These are phyloP conservation scores for Sclerotinia glacialis DNA, from an alignment of 2,329 filamentous ascomycete genomes.

Conservation along the genomic window DNA sequence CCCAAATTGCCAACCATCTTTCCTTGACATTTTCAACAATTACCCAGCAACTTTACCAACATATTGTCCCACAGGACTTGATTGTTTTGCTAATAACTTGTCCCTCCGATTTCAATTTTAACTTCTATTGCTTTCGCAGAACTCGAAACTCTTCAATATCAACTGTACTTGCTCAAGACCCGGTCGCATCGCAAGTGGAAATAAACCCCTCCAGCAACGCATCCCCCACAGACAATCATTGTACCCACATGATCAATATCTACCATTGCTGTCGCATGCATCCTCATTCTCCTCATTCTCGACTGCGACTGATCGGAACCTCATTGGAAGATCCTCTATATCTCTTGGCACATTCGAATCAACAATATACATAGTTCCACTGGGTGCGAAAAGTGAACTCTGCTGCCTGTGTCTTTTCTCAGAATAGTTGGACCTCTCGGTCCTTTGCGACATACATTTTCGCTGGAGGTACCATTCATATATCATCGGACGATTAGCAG, in stretches of 20 bases:
- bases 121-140: slow-evolving; percentile 7
- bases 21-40: slow-evolving; percentile 6
- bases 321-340: not conserved
- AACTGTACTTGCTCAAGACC: slow-evolving; percentile 2
- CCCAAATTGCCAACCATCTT: not conserved
- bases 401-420: slow-evolving; percentile 25
- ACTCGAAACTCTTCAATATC: not conserved
- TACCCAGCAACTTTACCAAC: not conserved
- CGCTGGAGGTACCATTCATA: slow-evolving; percentile 22
- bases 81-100: slow-evolving; percentile 1
- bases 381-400: slow-evolving; percentile 13
- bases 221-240: slow-evolving; percentile 18
- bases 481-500: slow-evolving; percentile 26
- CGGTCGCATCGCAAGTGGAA: slow-evolving; percentile 19
- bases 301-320: not conserved
- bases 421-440: slow-evolving; percentile 25
- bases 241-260: slow-evolving; percentile 22
- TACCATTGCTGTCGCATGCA: slow-evolving; percentile 22
- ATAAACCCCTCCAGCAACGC: slow-evolving; percentile 16
- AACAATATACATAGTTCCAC: slow-evolving; percentile 15
- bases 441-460: slow-evolving; percentile 25
- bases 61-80: not conserved
- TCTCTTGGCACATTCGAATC: not conserved
- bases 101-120: not conserved
- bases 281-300: slow-evolving; percentile 2